A percentile compares a stretch with the other conserved stretches of the same genome.
These are phyloP conservation scores for Geopyxis carbonaria DNA, from an alignment of 495 filamentous ascomycete genomes.

Conservation along the genomic window DNA sequence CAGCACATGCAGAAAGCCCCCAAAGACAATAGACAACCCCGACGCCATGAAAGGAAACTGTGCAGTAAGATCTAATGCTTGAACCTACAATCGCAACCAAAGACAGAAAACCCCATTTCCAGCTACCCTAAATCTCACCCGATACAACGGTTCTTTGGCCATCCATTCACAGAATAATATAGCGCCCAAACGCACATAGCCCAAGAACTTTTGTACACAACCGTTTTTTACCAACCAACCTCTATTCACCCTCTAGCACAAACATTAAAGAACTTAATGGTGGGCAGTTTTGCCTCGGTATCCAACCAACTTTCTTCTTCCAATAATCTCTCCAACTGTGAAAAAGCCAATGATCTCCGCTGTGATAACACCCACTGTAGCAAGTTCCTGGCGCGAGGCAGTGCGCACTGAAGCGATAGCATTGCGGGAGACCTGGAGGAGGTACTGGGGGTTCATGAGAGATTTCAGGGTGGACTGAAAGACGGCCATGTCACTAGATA, in stretches of 20 bases:
- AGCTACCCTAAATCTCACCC: no score
- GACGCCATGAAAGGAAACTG: no score
- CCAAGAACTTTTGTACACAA: conserved; percentile 7
- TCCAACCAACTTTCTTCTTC: conserved; percentile 79
- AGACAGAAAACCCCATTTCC: no score
- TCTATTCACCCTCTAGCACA: neutral
- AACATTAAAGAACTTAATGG: conserved; percentile 33
- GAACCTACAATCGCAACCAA: no score
- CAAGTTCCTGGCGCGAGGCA: conserved; percentile 48
- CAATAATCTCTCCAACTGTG: conserved; percentile 92
- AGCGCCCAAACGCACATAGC: no score
- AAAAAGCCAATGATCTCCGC: conserved; percentile 95
- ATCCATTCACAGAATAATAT: no score
- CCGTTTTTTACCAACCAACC: neutral
- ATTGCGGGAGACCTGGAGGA: conserved; percentile 30
- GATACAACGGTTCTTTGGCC: no score
- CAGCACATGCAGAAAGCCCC: no score
- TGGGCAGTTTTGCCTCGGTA: conserved; percentile 58
- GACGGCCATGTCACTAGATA: conserved; percentile 48
- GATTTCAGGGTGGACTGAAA: conserved; percentile 80
- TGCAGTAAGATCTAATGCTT: no score
- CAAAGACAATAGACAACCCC: no score
- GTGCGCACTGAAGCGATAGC: conserved; percentile 50
- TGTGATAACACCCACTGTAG: conserved; percentile 50
- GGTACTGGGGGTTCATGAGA: conserved; percentile 29